Conservation (phyloP, 768 basidiomycete genomes). For the Leccinum longicurvipes region DNA sequence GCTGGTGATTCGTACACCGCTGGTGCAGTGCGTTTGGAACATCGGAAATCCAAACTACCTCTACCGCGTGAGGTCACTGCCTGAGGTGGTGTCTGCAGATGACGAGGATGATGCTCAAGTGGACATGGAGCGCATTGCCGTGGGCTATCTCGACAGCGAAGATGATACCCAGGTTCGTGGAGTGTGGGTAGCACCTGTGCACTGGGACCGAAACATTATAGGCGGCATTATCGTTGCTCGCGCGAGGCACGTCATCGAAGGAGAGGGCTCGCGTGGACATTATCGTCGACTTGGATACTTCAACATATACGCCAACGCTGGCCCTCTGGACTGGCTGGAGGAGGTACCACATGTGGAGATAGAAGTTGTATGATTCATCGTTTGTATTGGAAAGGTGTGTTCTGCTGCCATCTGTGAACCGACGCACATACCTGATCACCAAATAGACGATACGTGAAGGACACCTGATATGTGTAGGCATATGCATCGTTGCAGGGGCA, state of each 20-base stretch:
- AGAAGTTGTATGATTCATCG: background rate
- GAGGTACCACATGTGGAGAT: background rate
- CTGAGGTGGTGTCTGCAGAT: background rate
- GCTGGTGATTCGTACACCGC: too few relatives aligned
- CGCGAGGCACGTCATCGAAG: background rate
- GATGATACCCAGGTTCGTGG: background rate
- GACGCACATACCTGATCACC: too few relatives aligned
- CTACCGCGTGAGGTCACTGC: background rate
- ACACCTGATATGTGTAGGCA: too few relatives aligned
- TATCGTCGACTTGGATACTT: background rate
- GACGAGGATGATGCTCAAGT: background rate
- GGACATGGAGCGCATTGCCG: background rate
- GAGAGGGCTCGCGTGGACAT: background rate
- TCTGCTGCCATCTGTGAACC: too few relatives aligned
- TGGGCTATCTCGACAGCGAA: background rate
- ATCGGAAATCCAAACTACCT: background rate
- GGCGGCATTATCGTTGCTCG: background rate
- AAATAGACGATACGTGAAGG: too few relatives aligned
- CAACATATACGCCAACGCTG: background rate
- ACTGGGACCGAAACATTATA: background rate
- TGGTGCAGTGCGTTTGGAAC: background rate
- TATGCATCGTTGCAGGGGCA: too few relatives aligned
- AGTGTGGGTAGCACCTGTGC: background rate
- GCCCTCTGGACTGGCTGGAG: background rate
- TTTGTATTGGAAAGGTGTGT: too few relatives aligned